Evolutionary conservation across 1,284 basidiomycete species (phyloP).

Genomic region (Apiotrichum montevideense): DNA sequence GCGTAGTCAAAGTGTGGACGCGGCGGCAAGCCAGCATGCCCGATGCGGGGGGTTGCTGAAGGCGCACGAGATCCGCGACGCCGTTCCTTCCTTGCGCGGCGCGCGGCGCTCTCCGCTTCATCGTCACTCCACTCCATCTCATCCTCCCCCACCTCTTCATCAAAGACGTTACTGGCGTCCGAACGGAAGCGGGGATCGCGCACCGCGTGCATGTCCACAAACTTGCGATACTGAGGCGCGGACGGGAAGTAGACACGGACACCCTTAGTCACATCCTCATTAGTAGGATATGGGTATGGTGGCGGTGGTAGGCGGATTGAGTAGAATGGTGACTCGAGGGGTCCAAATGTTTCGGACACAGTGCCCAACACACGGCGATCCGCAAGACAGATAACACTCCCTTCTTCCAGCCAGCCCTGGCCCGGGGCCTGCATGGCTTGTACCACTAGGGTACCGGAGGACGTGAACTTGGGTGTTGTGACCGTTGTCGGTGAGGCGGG

Average conservation of each 20-base stretch:
- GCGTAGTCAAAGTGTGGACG: constrained; percentile 41
- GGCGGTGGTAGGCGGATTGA: constrained; percentile 42
- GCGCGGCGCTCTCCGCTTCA: constrained; percentile 52
- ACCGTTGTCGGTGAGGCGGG: neutral
- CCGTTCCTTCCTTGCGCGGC: constrained; percentile 23
- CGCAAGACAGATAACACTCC: constrained; percentile 50
- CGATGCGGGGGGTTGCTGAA: neutral
- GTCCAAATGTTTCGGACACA: constrained; percentile 55
- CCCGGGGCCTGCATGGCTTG: constrained; percentile 36
- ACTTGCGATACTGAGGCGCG: constrained; percentile 42
- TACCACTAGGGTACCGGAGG: constrained; percentile 47
- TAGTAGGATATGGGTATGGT: constrained; percentile 37
- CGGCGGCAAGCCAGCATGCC: constrained; percentile 17
- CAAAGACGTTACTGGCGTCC: constrained; percentile 54
- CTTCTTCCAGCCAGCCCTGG: constrained; percentile 50
- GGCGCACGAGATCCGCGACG: constrained; percentile 1
- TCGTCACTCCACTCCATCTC: constrained; percentile 56
- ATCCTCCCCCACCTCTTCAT: constrained; percentile 53
- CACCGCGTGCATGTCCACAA: constrained; percentile 49
- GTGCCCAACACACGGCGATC: constrained; percentile 51
- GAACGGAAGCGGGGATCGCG: constrained; percentile 48
- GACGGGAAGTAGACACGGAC: constrained; percentile 49
- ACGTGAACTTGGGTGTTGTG: constrained; percentile 28
- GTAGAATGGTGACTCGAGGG: constrained; percentile 53
- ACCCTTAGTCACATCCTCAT: constrained; percentile 22